Conservation (phyloP, 2,329 filamentous ascomycete species). For the Bipolaris oryzae region DNA sequence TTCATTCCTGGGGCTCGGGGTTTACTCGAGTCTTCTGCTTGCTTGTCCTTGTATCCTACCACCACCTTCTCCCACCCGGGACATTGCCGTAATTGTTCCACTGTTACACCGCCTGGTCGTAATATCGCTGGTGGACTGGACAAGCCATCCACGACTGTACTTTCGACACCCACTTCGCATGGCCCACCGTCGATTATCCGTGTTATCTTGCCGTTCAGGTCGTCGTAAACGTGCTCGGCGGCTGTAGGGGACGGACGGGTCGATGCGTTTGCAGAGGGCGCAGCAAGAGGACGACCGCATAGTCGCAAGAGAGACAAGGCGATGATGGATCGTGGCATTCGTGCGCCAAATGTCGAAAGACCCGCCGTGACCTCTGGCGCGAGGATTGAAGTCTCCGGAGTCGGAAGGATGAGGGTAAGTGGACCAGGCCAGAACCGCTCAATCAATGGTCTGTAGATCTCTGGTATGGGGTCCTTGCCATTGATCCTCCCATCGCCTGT, state of each 20-base stretch:
- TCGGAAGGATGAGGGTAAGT: slow-evolving; percentile 85
- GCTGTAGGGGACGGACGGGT: slow-evolving; percentile 91
- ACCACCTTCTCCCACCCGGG: slow-evolving; percentile 80
- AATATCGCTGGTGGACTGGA: slow-evolving; percentile 80
- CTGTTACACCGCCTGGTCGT: slow-evolving; percentile 82
- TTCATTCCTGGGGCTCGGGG: slow-evolving; percentile 97
- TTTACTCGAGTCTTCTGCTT: slow-evolving; percentile 63
- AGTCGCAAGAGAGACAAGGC: slow-evolving; percentile 85
- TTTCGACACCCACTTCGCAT: slow-evolving; percentile 90
- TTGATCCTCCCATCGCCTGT: slow-evolving; percentile 1
- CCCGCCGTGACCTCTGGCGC: slow-evolving; percentile 93
- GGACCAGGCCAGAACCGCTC: slow-evolving; percentile 92
- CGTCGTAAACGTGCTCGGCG: slow-evolving; percentile 85
- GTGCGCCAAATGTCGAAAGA: slow-evolving; percentile 81
- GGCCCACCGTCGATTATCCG: slow-evolving; percentile 87
- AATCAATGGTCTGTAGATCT: slow-evolving; percentile 79
- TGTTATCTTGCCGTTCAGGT: slow-evolving; percentile 80
- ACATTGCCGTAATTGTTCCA: slow-evolving; percentile 76
- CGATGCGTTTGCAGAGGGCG: slow-evolving; percentile 91
- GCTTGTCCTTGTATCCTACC: slow-evolving; percentile 77
- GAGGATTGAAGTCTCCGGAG: slow-evolving; percentile 70
- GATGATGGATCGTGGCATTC: slow-evolving; percentile 86
- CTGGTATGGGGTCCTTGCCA: slow-evolving; percentile 62
- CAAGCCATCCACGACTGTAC: slow-evolving; percentile 92
- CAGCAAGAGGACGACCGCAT: slow-evolving; percentile 79